These are phyloP conservation scores for Solanum hybrid DNA, from an alignment of 305 asterid genomes.

Conservation along the genomic window DNA sequence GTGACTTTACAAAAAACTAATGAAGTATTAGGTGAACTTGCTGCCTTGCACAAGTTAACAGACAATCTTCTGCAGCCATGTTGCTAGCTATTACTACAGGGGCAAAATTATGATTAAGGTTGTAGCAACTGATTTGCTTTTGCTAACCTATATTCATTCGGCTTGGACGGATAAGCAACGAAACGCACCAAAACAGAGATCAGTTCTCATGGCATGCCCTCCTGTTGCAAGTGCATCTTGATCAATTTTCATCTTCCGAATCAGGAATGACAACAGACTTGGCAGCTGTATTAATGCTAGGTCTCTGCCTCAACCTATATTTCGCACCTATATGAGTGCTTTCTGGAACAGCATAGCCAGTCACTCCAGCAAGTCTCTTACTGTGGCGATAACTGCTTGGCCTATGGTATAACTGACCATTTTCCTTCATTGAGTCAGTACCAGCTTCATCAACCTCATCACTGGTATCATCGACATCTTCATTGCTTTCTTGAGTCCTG, in stretches of 20 bases:
- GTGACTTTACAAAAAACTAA: background rate
- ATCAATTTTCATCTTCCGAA: conserved; percentile 52
- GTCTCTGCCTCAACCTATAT: conserved; percentile 54
- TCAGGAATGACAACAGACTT: conserved; percentile 41
- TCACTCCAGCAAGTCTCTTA: conserved; percentile 38
- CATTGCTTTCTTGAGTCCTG: conserved; percentile 14
- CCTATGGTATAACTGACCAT: conserved; percentile 11
- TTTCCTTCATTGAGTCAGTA: conserved; percentile 10
- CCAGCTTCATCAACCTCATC: conserved; percentile 17
- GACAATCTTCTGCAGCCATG: background rate
- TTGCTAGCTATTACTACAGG: background rate
- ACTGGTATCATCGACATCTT: conserved; percentile 15
- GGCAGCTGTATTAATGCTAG: conserved; percentile 40
- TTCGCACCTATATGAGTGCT: conserved; percentile 33
- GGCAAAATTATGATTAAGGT: background rate
- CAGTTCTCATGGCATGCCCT: background rate
- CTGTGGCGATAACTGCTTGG: conserved; percentile 33
- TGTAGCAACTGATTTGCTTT: background rate
- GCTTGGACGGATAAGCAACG: background rate
- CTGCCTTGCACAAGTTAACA: background rate
- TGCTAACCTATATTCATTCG: background rate
- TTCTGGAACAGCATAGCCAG: conserved; percentile 31
- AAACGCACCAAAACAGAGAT: conserved; percentile 5
- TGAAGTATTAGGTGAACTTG: background rate
- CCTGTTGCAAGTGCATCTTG: conserved; percentile 11